phyloP scores from a whole-genome alignment of 805 yeast genomes.

The Ogataea salicorniae region DNA sequence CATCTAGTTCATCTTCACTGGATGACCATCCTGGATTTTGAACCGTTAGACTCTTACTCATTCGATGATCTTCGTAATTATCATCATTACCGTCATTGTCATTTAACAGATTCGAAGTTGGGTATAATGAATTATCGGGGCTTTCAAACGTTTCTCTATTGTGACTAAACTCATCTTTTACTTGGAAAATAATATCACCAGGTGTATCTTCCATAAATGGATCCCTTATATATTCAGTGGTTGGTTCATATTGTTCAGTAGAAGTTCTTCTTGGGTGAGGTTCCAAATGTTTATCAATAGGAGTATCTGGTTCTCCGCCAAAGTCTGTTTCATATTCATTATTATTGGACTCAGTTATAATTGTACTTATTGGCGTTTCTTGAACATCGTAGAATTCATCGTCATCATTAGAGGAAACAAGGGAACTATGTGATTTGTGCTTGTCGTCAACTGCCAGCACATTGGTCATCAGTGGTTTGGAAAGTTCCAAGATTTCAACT shows the following conservation, averaged over 20 bases:
- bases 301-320: neutral
- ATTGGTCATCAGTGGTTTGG: too few relatives aligned
- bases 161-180: too few relatives aligned
- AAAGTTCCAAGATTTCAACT: too few relatives aligned
- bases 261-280: too few relatives aligned
- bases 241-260: too few relatives aligned
- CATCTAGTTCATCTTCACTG: too few relatives aligned
- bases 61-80: neutral
- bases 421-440: neutral
- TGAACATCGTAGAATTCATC: conserved; percentile 9
- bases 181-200: too few relatives aligned
- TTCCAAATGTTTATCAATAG: neutral
- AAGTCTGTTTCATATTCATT: neutral
- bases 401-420: neutral
- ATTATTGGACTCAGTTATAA: neutral
- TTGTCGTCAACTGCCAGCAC: neutral
- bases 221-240: too few relatives aligned
- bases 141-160: neutral
- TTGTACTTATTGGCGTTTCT: neutral
- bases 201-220: too few relatives aligned
- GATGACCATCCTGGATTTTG: too few relatives aligned
- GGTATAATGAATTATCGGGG: neutral
- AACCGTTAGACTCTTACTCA: neutral
- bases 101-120: neutral
- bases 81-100: neutral